Percentiles rank a stretch among this genome's conserved stretches.
These are phyloP conservation scores for Westerdykella sp. DNA, from an alignment of 2,329 filamentous ascomycete species.

Conservation along the genomic window DNA sequence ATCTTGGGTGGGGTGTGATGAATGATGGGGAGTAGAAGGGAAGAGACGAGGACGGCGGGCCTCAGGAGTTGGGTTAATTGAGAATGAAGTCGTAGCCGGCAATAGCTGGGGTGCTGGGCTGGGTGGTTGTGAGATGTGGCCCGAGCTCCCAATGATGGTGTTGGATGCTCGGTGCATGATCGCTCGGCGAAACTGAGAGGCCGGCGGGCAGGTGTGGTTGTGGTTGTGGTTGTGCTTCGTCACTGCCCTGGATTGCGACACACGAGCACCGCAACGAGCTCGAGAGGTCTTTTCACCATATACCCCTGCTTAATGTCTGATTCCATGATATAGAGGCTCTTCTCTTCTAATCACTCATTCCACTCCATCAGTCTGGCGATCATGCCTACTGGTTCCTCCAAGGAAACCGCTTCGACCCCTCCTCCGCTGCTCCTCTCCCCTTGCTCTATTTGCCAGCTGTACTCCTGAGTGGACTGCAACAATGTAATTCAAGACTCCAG, in stretches of 20 bases:
- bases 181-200: slow-evolving; percentile 15
- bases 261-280: no score
- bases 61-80: background rate
- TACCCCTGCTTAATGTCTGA: no score
- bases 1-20: slow-evolving; percentile 12
- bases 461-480: no score
- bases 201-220: slow-evolving; percentile 10
- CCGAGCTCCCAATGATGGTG: slow-evolving; percentile 4
- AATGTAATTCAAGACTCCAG: no score
- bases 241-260: background rate
- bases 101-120: slow-evolving; percentile 1
- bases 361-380: slow-evolving; percentile 20
- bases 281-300: no score
- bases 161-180: no score
- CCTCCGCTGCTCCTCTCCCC: slow-evolving; percentile 14
- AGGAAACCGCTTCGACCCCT: slow-evolving; percentile 24
- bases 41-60: no score
- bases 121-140: slow-evolving; percentile 5
- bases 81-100: background rate
- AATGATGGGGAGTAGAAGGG: background rate
- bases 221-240: slow-evolving; percentile 2
- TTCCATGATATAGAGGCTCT: background rate
- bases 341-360: slow-evolving; percentile 5
- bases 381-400: slow-evolving; percentile 27
- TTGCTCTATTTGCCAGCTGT: background rate